These are phyloP conservation scores for Taiozyma sp. DNA, from an alignment of 1,139 yeast species.

Conservation along the genomic window DNA sequence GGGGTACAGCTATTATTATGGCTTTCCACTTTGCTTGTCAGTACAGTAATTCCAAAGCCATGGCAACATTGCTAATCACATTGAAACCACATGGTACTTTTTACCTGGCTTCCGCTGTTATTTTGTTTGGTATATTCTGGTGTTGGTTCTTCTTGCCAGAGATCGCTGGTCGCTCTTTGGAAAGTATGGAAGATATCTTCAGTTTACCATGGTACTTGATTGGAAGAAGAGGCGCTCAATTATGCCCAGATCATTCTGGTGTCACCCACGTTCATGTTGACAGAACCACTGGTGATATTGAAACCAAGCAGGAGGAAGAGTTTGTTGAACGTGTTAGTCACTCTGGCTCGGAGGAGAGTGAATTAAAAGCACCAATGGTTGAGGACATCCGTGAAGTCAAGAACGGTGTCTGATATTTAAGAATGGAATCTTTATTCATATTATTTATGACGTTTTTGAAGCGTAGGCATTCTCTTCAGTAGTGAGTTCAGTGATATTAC, in stretches of 20 bases:
- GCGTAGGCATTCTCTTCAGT: no score
- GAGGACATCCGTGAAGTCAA: not conserved
- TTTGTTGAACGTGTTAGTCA: slow-evolving; percentile 9
- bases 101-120: slow-evolving; percentile 46
- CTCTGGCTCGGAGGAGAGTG: not conserved
- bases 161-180: slow-evolving; percentile 49
- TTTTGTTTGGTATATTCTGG: slow-evolving; percentile 41
- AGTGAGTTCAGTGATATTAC: no score
- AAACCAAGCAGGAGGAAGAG: slow-evolving; percentile 8
- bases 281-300: slow-evolving; percentile 6
- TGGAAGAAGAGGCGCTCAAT: slow-evolving; percentile 47
- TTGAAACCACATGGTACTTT: slow-evolving; percentile 51
- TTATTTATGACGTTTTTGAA: no score
- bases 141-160: slow-evolving; percentile 48
- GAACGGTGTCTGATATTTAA: not conserved
- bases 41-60: slow-evolving; percentile 55
- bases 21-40: slow-evolving; percentile 56
- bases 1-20: slow-evolving; percentile 54
- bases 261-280: slow-evolving; percentile 21
- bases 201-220: slow-evolving; percentile 54
- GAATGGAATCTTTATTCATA: no score
- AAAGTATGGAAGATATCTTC: slow-evolving; percentile 59
- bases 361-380: not conserved
- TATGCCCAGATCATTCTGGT: slow-evolving; percentile 52
- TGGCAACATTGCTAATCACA: slow-evolving; percentile 46